These are phyloP conservation scores for Blastomyces parvus DNA, from an alignment of 2,329 filamentous ascomycete species.

Conservation along the genomic window DNA sequence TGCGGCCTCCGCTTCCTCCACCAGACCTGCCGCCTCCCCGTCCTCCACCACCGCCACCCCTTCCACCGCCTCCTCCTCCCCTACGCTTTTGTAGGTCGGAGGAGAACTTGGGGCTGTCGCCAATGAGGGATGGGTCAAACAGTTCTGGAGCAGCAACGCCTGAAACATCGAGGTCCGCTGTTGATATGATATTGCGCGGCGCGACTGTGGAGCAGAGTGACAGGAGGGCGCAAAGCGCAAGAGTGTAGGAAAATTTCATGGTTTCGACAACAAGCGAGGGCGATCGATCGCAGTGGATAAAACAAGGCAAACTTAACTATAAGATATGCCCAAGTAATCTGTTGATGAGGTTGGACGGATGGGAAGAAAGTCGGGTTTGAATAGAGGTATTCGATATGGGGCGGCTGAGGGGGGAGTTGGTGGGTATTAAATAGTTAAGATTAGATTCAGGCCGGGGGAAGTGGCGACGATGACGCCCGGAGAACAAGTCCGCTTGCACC, in stretches of 20 bases:
- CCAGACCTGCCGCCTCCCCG: slow-evolving; percentile 21
- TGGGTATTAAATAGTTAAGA: no score
- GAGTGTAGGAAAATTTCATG: slow-evolving; percentile 27
- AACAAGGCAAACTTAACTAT: background rate
- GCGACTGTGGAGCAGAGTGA: slow-evolving; percentile 24
- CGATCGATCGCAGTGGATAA: background rate
- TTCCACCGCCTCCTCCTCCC: slow-evolving; percentile 41
- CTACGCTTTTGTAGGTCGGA: slow-evolving; percentile 39
- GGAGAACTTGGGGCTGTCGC: slow-evolving; percentile 14
- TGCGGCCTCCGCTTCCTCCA: slow-evolving; percentile 14
- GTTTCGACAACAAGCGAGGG: slow-evolving; percentile 2
- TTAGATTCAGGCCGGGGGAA: no score
- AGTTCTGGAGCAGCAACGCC: background rate
- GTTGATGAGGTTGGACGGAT: background rate
- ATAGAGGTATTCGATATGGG: no score
- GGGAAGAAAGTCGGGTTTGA: no score
- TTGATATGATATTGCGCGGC: slow-evolving; percentile 21
- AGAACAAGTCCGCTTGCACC: no score
- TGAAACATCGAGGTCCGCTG: slow-evolving; percentile 13
- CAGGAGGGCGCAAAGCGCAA: slow-evolving; percentile 21
- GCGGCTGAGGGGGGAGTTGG: no score
- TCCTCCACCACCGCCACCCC: slow-evolving; percentile 27
- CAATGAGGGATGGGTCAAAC: slow-evolving; percentile 2
- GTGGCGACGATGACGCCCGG: no score
- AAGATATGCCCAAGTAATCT: background rate